Base-by-base conservation (phyloP, 257 asterid species). In the Ballota nigra region DNA sequence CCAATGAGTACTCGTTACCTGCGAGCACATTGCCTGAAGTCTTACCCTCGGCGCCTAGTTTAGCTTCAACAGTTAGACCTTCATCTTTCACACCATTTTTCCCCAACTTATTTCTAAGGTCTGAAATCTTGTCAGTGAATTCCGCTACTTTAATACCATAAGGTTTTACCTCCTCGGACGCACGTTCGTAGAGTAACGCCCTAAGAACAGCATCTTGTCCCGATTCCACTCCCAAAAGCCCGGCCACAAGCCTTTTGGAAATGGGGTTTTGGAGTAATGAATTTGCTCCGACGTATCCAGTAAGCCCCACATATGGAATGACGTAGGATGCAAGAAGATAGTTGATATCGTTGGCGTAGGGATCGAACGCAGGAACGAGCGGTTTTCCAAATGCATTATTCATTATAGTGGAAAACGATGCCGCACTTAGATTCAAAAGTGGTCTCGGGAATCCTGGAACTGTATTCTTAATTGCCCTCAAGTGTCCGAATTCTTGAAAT, bases 221-320 rank as follows among this genome's bases (percentile, higher is more conserved):
- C 9, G 96, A 78, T 67, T 86, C 92, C 62, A 88, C 90, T 4
- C 87, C 96, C 36, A 86, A 49, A 9, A 84, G 88, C 28, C 92
- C 92, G 0, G 90, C 90, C 65, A 84, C 85, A 6, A 88, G 82
- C 89, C 75, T 79, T 81, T 60, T 87, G 63, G 98, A 85, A 3
- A 43, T 28, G 18, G 88, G 71, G 75, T 75, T 73, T 5, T 66
- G 64, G 71, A 93, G 97, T 70, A 79, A 83, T 0, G 97, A 87
- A 49, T 84, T 93, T 6, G 96, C 92, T 4, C 97, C 98, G 1
- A 93, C 98, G 5, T 91, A 93, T 7, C 97, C 98, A 0, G 96
- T 93, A 77, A 91, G 96, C 53, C 98, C 97, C 47, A 91, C 88
- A 53, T 87, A 93, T 28, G 97, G 96, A 15, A 93, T 71, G 4